Percentiles rank a stretch among this genome's conserved stretches.
Conservation (phyloP, 257 asterid species). For the Scutellaria minor region DNA sequence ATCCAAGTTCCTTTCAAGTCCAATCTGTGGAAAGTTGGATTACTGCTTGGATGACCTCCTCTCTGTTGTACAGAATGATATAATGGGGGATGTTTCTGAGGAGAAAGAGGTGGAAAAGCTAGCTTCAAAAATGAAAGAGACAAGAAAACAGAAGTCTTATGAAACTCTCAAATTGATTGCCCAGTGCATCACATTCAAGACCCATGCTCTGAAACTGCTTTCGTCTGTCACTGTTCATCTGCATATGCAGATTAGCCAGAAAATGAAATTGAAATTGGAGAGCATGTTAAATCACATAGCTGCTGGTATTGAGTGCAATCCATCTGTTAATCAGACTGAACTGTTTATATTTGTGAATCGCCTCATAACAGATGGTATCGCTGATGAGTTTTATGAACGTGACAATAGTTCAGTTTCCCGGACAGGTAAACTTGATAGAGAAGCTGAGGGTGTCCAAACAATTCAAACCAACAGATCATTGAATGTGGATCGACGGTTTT, state of each 20-base stretch:
- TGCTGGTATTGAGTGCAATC: slow-evolving; percentile 76
- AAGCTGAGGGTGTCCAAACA: slow-evolving; percentile 38
- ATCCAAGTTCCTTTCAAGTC: slow-evolving; percentile 64
- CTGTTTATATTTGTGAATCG: slow-evolving; percentile 67
- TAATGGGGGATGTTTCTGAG: slow-evolving; percentile 90
- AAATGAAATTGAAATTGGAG: slow-evolving; percentile 75
- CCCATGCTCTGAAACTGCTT: slow-evolving; percentile 75
- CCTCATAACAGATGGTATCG: slow-evolving; percentile 66
- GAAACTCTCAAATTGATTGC: slow-evolving; percentile 89
- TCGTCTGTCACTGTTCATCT: slow-evolving; percentile 67
- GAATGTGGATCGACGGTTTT: slow-evolving; percentile 58
- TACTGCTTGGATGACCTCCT: slow-evolving; percentile 86
- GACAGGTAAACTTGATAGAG: slow-evolving; percentile 37
- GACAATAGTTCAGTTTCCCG: slow-evolving; percentile 33
- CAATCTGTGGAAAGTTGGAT: slow-evolving; percentile 71
- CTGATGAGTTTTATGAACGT: slow-evolving; percentile 48
- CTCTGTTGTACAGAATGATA: slow-evolving; percentile 67
- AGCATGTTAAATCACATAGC: slow-evolving; percentile 76
- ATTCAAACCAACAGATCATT: slow-evolving; percentile 48
- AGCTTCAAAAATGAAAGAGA: slow-evolving; percentile 97
- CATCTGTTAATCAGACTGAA: slow-evolving; percentile 75
- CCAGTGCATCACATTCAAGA: slow-evolving; percentile 75
- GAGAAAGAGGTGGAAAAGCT: slow-evolving; percentile 96
- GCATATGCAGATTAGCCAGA: slow-evolving; percentile 71
- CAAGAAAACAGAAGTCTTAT: slow-evolving; percentile 84